phyloP scores from a whole-genome alignment of 129 eudicot genomes.

The Saposhnikovia divaricata region DNA sequence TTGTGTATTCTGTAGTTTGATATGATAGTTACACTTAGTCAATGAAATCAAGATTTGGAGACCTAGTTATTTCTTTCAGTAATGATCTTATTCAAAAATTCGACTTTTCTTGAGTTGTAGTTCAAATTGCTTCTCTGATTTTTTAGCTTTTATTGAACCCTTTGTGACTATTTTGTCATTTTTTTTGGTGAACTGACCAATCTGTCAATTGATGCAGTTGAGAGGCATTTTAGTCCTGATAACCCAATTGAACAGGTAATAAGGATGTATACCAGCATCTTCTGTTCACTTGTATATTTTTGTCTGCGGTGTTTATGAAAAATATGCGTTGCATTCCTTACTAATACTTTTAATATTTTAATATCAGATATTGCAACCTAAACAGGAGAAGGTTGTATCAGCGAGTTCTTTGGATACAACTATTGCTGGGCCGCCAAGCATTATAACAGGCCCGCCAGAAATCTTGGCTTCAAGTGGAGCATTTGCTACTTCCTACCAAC shows the following conservation, averaged over 20 bases:
- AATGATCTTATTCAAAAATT: neutral
- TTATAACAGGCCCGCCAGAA: constrained; percentile 35
- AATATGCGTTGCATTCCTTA: constrained; percentile 13
- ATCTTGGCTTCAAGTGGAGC: constrained; percentile 50
- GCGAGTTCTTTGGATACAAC: constrained; percentile 62
- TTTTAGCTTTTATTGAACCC: neutral
- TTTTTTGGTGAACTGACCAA: neutral
- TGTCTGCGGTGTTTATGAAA: neutral
- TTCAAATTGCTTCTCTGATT: neutral
- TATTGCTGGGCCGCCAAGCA: constrained; percentile 49
- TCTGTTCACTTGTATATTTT: neutral
- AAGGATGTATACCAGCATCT: neutral
- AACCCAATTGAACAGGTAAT: constrained; percentile 58
- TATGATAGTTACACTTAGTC: too few relatives aligned
- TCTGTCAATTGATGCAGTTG: constrained; percentile 39
- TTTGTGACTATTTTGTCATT: neutral
- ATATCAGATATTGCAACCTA: constrained; percentile 65
- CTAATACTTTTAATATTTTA: constrained; percentile 18
- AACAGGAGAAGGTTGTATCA: constrained; percentile 71
- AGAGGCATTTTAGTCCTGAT: constrained; percentile 44
- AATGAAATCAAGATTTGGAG: neutral
- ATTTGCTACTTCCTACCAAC: constrained; percentile 29
- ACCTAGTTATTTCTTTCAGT: neutral
- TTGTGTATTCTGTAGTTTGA: neutral
- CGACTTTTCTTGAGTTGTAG: neutral